A percentile compares a stretch with the other conserved stretches of the same genome.
Evolutionary conservation across 208 protist genomes (phyloP).

Genomic region (Zelonia costaricensis): DNA sequence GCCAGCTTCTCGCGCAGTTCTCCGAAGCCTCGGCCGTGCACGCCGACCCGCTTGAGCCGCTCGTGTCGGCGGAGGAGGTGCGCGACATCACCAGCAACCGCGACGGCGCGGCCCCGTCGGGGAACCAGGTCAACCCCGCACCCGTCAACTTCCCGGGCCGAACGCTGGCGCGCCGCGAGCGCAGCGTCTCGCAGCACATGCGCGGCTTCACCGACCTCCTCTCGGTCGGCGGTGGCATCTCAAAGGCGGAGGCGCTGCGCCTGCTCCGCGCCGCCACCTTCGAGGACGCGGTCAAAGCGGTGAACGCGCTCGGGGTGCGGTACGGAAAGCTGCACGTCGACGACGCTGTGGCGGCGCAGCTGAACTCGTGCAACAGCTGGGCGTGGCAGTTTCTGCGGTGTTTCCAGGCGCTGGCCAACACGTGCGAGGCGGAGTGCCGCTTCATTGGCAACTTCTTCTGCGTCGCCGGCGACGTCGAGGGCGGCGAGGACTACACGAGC

Average conservation of each 20-base stretch:
- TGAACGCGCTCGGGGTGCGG: slow-evolving; percentile 45
- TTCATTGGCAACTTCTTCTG: slow-evolving; percentile 88
- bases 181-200: slow-evolving; percentile 80
- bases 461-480: slow-evolving; percentile 39
- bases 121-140: slow-evolving; percentile 46
- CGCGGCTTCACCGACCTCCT: slow-evolving; percentile 31
- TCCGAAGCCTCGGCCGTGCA: slow-evolving; percentile 47
- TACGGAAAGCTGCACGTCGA: slow-evolving; percentile 53
- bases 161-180: slow-evolving; percentile 52
- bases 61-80: slow-evolving; percentile 62
- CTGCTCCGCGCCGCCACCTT: slow-evolving; percentile 55
- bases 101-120: slow-evolving; percentile 51
- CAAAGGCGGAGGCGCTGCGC: slow-evolving; percentile 25
- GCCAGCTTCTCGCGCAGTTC: slow-evolving; percentile 38
- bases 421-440: slow-evolving; percentile 64
- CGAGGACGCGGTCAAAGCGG: slow-evolving; percentile 51
- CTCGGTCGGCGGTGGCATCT: background rate
- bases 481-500: slow-evolving; percentile 48
- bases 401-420: slow-evolving; percentile 58
- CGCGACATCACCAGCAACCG: slow-evolving; percentile 63
- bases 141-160: slow-evolving; percentile 48
- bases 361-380: slow-evolving; percentile 67
- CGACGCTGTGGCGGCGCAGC: slow-evolving; percentile 20
- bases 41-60: slow-evolving; percentile 55
- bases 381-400: slow-evolving; percentile 57